A percentile compares a stretch with the other conserved stretches of the same genome.
phyloP scores from a whole-genome alignment of 371 early-diverging fungal genomes.

The Actinomortierella ambigua region DNA sequence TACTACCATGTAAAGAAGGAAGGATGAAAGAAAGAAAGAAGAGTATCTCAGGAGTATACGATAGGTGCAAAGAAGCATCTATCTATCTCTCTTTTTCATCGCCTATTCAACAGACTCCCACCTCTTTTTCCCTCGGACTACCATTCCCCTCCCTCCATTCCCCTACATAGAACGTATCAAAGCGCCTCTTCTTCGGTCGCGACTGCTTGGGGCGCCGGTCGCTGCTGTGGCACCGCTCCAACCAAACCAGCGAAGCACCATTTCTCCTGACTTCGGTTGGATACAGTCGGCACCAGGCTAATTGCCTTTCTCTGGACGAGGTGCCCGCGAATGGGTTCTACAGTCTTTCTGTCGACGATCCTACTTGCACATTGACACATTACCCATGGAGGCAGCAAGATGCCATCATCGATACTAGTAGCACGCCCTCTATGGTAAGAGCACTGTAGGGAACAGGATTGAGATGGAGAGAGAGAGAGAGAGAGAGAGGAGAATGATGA shows the following conservation, averaged over 20 bases:
- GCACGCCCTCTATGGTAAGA: constrained; percentile 12
- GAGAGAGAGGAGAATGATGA: neutral
- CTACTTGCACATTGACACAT: constrained; percentile 5
- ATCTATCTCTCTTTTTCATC: too few relatives aligned
- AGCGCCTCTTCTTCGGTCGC: constrained; percentile 79
- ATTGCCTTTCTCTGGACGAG: constrained; percentile 59
- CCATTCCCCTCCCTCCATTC: too few relatives aligned
- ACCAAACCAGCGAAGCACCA: constrained; percentile 3
- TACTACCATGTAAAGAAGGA: constrained; percentile 58
- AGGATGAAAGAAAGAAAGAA: too few relatives aligned
- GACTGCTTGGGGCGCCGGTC: constrained; percentile 89
- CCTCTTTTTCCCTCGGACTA: too few relatives aligned
- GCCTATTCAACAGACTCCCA: too few relatives aligned
- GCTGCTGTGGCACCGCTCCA: constrained; percentile 60
- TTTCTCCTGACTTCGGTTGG: constrained; percentile 66
- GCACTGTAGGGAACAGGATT: too few relatives aligned
- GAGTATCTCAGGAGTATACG: too few relatives aligned
- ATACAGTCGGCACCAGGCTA: constrained; percentile 16
- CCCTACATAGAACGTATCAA: too few relatives aligned
- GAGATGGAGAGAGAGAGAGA: too few relatives aligned
- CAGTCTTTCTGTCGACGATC: constrained; percentile 51
- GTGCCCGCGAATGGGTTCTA: constrained; percentile 77
- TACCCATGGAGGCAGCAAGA: constrained; percentile 46
- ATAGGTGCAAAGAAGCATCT: too few relatives aligned
- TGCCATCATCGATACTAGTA: constrained; percentile 1